Conservation (phyloP, 2,329 filamentous ascomycete genomes). For the Talaromyces sp. region DNA sequence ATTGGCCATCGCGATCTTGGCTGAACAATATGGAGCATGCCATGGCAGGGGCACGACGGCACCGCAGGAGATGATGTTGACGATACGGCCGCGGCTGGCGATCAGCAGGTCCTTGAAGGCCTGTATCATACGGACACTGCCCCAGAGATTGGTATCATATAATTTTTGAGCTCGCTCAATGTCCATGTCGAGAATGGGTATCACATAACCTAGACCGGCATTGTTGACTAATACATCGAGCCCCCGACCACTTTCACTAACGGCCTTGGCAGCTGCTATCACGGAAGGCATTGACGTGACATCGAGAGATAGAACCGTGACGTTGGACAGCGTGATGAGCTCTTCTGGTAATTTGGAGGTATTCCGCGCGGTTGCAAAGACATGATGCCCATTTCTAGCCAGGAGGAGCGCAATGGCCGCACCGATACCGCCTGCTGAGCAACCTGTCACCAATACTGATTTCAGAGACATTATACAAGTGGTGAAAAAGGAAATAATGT, state of each 20-base stretch:
- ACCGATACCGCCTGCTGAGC: conserved; percentile 14
- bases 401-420: conserved; percentile 11
- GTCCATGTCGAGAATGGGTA: conserved; percentile 10
- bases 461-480: conserved; percentile 1
- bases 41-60: conserved; percentile 33
- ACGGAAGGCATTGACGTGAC: conserved; percentile 10
- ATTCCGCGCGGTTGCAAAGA: conserved; percentile 14
- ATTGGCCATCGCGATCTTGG: conserved; percentile 10
- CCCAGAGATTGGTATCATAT: conserved; percentile 14
- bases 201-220: conserved; percentile 12
- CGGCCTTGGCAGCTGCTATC: conserved; percentile 16
- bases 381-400: conserved; percentile 6
- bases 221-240: conserved; percentile 16
- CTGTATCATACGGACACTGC: conserved; percentile 8
- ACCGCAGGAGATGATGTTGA: conserved; percentile 11
- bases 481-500: neutral
- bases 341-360: conserved; percentile 8
- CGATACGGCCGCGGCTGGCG: conserved; percentile 5
- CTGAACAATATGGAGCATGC: conserved; percentile 9
- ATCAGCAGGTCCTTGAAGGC: conserved; percentile 9
- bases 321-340: conserved; percentile 12
- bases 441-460: conserved; percentile 12
- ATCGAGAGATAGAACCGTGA: conserved; percentile 5
- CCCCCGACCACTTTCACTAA: neutral
- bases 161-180: neutral